phyloP scores from a whole-genome alignment of 148 eudicot species.

The Nepenthes mirabilis region DNA sequence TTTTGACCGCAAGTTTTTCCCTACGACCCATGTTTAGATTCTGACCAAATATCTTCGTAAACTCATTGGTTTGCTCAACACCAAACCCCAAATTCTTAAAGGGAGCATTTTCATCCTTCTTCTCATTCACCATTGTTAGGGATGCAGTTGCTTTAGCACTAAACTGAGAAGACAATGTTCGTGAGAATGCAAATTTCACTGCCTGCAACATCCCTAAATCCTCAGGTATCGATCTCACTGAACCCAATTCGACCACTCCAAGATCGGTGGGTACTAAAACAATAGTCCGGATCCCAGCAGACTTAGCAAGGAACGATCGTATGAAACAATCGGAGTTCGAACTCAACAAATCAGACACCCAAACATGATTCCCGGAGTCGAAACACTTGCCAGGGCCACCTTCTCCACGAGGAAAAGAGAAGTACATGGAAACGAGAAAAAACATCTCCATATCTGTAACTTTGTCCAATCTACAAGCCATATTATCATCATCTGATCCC shows the following conservation, averaged over 20 bases:
- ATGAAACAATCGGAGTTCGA: conserved; percentile 56
- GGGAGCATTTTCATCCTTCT: conserved; percentile 17
- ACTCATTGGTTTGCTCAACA: not conserved
- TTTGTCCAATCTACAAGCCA: conserved; percentile 72
- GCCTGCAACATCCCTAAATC: conserved; percentile 40
- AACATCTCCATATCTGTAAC: conserved; percentile 95
- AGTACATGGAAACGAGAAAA: conserved; percentile 82
- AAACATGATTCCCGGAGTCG: conserved; percentile 48
- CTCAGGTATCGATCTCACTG: conserved; percentile 50
- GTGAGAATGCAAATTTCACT: conserved; percentile 33
- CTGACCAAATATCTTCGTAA: conserved; percentile 12
- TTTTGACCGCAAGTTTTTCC: conserved; percentile 57
- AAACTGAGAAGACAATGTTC: conserved; percentile 9
- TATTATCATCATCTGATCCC: conserved; percentile 71
- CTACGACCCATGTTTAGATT: conserved; percentile 12
- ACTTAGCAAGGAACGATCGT: conserved; percentile 60
- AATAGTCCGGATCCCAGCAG: conserved; percentile 72
- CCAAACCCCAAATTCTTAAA: not conserved
- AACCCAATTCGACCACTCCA: conserved; percentile 92
- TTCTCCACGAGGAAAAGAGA: conserved; percentile 58
- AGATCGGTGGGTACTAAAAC: conserved; percentile 77
- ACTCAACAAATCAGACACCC: conserved; percentile 51
- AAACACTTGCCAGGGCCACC: conserved; percentile 81
- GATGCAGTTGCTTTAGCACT: conserved; percentile 21
- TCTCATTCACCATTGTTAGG: conserved; percentile 18